These are phyloP conservation scores for Scedosporium aurantiacum DNA, from an alignment of 2,329 filamentous ascomycete species.

Conservation along the genomic window DNA sequence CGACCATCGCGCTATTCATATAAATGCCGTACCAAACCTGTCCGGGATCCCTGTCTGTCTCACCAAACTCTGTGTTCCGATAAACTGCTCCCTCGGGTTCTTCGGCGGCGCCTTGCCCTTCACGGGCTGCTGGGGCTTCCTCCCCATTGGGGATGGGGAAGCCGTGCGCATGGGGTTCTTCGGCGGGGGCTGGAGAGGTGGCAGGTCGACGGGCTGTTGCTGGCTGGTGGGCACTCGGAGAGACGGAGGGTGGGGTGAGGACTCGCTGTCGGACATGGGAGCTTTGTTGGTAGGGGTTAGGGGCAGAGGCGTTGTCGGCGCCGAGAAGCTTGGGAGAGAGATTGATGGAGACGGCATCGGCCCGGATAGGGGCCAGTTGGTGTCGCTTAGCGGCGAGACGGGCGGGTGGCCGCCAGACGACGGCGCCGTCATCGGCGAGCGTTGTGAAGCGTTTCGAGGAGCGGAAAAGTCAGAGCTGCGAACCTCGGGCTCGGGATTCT, in stretches of 20 bases:
- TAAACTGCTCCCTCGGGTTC: not conserved
- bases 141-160: not conserved
- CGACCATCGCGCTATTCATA: not conserved
- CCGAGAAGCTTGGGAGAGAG: not conserved
- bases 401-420: not conserved
- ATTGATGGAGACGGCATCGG: not conserved
- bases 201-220: too few relatives aligned
- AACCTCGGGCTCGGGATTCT: not conserved
- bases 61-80: not conserved
- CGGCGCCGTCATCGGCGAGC: not conserved
- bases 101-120: not conserved
- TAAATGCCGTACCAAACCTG: not conserved
- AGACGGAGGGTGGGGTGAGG: not conserved
- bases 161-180: not conserved
- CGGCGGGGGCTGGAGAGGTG: not conserved
- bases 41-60: not conserved
- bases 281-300: not conserved
- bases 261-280: not conserved
- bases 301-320: not conserved
- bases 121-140: not conserved
- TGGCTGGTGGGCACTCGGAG: too few relatives aligned
- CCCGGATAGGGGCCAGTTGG: constrained; percentile 1
- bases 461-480: not conserved
- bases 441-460: not conserved
- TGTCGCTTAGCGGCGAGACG: not conserved